Base-by-base conservation (phyloP, 768 basidiomycete species). In the Russula griseocarnosa region DNA sequence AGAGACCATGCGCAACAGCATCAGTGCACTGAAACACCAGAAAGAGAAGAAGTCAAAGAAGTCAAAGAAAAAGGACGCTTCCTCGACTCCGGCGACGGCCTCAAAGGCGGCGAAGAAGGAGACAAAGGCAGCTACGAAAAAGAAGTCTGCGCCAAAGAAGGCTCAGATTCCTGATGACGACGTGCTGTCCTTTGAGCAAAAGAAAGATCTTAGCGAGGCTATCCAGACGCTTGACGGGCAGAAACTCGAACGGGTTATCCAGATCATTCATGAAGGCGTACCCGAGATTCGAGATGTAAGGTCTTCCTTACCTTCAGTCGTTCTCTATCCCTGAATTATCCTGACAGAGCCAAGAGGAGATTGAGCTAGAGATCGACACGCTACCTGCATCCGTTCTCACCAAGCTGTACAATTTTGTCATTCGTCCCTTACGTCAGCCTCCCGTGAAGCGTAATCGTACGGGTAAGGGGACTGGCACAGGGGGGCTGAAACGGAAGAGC, bases 181-280 rank as follows among this genome's bases (percentile, higher is more conserved):
- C 62, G 86, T 88, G 2, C 81, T 98, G 42, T 89, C 92, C 57
- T 92, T 96, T 73, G 92, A 94, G 68, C 96, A 98, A 80, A 99
- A 99, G 87, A 94, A 97, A 76, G 94, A 98, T 73, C 79, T 99
- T 61, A 96, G 94, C 71, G 94, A 98, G 75, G 91, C 94, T 57
- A 99, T 99, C 68, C 82, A 83, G 65, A 83, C 83, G 70, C 84
- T 97, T 28, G 92, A 97, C 68, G 94, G 87, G 24, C 74, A 81
- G 57, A 90, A 89, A 73, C 77, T 98, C 65, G 90, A 93, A 75
- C 86, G 85, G 72, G 96, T 97, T 59, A 94, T 98, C 71, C 84
- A 91, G 71, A 94, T 98, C 73, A 98, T 98, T 64, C 91, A 96
- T 70, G 89, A 92, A 72, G 92, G 90, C 24, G 90, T 95, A 40